Evolutionary conservation across 805 yeast species (phyloP).

Genomic region (Teunomyces atbi): DNA sequence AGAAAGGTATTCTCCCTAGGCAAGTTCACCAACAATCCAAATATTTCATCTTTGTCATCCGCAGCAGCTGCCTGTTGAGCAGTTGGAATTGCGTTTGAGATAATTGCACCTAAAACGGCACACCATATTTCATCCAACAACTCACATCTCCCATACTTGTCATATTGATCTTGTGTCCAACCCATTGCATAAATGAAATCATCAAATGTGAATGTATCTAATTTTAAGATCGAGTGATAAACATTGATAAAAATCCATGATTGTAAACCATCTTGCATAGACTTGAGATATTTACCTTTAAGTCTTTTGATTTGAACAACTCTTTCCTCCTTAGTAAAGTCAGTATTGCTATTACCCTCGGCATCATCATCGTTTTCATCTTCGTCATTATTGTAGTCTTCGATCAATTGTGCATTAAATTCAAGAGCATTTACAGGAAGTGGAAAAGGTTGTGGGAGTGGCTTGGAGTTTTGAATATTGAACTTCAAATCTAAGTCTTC

Average conservation of each 20-base stretch:
- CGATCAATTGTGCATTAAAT: constrained; percentile 18
- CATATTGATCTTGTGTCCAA: constrained; percentile 41
- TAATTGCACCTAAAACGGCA: constrained; percentile 55
- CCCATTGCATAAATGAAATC: constrained; percentile 62
- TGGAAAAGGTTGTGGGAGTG: constrained; percentile 17
- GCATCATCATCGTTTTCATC: neutral
- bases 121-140: constrained; percentile 69
- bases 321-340: constrained; percentile 4
- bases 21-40: constrained; percentile 31
- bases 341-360: neutral
- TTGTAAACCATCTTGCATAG: constrained; percentile 53
- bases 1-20: constrained; percentile 29
- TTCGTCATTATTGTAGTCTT: constrained; percentile 9
- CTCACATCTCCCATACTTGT: constrained; percentile 45
- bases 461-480: constrained; percentile 31
- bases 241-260: constrained; percentile 75
- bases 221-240: constrained; percentile 57
- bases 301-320: constrained; percentile 13
- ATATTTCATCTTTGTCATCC: constrained; percentile 29
- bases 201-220: constrained; percentile 80
- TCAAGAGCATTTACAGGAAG: constrained; percentile 25
- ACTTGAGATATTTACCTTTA: constrained; percentile 8
- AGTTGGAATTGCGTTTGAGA: constrained; percentile 37
- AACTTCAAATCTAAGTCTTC: constrained; percentile 30
- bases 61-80: constrained; percentile 30